Conservation (phyloP, 225 moss, liverwort and hornwort genomes). For the Takakia lepidozioides region DNA sequence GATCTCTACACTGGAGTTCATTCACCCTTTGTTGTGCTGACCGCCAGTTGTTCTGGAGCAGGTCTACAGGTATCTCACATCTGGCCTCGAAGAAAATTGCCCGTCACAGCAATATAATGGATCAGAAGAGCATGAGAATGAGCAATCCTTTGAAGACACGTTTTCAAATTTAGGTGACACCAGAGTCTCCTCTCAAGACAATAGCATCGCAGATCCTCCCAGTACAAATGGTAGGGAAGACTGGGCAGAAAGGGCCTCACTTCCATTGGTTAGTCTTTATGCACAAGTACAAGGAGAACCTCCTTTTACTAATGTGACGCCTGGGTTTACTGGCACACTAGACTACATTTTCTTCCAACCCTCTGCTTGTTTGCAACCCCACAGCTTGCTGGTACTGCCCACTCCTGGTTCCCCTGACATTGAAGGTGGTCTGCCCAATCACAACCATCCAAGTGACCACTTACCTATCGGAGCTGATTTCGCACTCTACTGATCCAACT, state of each 20-base stretch:
- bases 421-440: conserved; percentile 68
- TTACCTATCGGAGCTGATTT: conserved; percentile 84
- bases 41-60: conserved; percentile 2
- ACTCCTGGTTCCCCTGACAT: conserved; percentile 41
- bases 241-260: conserved; percentile 27
- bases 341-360: conserved; percentile 86
- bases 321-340: conserved; percentile 78
- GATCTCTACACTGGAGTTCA: neutral
- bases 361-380: conserved; percentile 38
- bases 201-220: too few species aligned
- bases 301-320: conserved; percentile 72
- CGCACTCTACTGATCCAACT: conserved; percentile 33
- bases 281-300: conserved; percentile 47
- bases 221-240: neutral
- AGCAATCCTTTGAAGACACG: conserved; percentile 15
- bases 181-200: too few species aligned
- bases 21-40: neutral
- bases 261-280: conserved; percentile 63
- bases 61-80: conserved; percentile 69
- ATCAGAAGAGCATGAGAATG: neutral
- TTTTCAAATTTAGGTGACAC: conserved; percentile 7
- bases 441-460: conserved; percentile 80
- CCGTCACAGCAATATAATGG: neutral
- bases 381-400: conserved; percentile 53
- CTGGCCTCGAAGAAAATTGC: conserved; percentile 25